phyloP scores from a whole-genome alignment of 1,139 yeast species.

The Geotrichum candidum region DNA sequence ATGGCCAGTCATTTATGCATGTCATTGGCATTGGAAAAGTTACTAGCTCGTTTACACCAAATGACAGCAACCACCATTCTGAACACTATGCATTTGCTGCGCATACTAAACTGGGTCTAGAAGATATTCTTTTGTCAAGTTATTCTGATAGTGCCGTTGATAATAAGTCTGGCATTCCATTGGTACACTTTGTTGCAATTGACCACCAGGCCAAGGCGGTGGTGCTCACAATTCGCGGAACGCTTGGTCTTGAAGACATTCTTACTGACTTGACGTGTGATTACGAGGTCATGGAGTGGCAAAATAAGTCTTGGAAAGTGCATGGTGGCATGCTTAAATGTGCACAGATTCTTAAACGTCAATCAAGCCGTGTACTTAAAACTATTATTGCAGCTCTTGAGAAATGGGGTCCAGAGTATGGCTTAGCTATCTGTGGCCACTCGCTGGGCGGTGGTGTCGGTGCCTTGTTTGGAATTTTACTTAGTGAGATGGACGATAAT shows the following conservation, averaged over 20 bases:
- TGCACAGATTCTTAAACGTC: constrained; percentile 28
- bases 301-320: constrained; percentile 29
- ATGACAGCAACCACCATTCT: constrained; percentile 25
- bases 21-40: constrained; percentile 31
- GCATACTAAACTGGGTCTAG: constrained; percentile 31
- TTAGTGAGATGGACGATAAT: constrained; percentile 24
- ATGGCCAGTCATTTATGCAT: constrained; percentile 36
- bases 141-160: constrained; percentile 30
- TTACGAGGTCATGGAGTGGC: constrained; percentile 32
- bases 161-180: constrained; percentile 31
- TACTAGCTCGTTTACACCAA: constrained; percentile 24
- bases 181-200: constrained; percentile 33
- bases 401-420: constrained; percentile 30
- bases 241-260: constrained; percentile 35
- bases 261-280: constrained; percentile 35
- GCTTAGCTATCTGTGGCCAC: constrained; percentile 35
- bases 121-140: constrained; percentile 32
- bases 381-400: constrained; percentile 29
- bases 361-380: constrained; percentile 27
- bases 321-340: constrained; percentile 36
- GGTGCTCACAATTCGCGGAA: constrained; percentile 35
- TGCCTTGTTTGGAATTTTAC: constrained; percentile 31
- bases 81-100: constrained; percentile 36
- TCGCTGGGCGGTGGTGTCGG: constrained; percentile 38
- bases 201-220: constrained; percentile 34